Evolutionary conservation across 2,329 filamentous ascomycete genomes (phyloP), one percentile per base, ranked within the genome.

Genomic region (Paracorniculantispora psalliotae): DNA sequence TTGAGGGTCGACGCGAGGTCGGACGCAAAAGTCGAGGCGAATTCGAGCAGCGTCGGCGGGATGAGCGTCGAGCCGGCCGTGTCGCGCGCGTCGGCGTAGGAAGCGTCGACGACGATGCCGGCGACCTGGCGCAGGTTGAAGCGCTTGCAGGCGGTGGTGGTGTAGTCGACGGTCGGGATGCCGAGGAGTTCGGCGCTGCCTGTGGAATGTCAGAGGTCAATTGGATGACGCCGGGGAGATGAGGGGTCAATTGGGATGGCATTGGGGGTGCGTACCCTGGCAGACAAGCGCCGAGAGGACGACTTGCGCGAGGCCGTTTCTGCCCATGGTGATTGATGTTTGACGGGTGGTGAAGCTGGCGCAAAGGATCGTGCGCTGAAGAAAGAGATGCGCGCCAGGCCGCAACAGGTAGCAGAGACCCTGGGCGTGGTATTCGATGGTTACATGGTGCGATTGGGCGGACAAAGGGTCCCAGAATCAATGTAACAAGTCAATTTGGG

Each of bases 41-140:
- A 83, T 3, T 77, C 71, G 9, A 63, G 64, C 2, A 83, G 67
- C 0, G 74, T 80, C 1, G 80, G 80, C 2, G 81, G 80, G 21
- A 83, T 82, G 17, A 81, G 66, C 0, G 79, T 83, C 61, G 77
- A 71, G 23, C 81, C 81, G 9, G 68, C 57, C 1, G 71, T 67
- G 63, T 85, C 76, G 5, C 74, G 72, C 1, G 67, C 60, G 6
- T 75, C 63, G 1, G 75, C 71, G 65, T 73, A 79, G 3, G 66
- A 64, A 2, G 64, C 59, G 61, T 83, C 76, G 10, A 84, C 75
- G 13, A 80, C 64, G 50, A 84, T 74, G 3, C 63, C 65, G 28
- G 67, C 67, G 17, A 73, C 52, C 21, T 60, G 59, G 4, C 60
- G 63, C 46, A 74, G 63, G 0, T 64, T 59, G 35, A 72, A 73